These are phyloP conservation scores for Pedinophyceae sp. DNA, from an alignment of 139 green algal genomes.

Conservation along the genomic window DNA sequence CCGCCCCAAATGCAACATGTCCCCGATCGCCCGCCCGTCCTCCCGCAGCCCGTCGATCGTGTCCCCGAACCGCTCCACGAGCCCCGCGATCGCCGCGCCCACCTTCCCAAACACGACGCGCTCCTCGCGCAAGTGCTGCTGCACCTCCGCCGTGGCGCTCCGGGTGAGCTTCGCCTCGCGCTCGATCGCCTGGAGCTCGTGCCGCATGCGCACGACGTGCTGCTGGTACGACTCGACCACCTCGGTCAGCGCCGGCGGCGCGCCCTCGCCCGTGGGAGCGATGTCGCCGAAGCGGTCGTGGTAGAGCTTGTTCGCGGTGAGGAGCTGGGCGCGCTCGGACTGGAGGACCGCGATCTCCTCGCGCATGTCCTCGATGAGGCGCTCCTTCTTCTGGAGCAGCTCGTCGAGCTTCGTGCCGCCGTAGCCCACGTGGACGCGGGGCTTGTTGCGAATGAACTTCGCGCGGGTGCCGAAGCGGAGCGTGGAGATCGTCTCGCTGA, in stretches of 20 bases:
- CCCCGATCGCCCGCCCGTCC: slow-evolving; percentile 1
- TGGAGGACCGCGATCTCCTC: slow-evolving; percentile 1
- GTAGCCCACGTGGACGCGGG: slow-evolving; percentile 14
- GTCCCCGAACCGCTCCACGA: not conserved
- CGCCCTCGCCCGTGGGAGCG: not conserved
- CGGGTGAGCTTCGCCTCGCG: slow-evolving; percentile 2
- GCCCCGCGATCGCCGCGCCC: not conserved
- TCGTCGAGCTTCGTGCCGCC: slow-evolving; percentile 13
- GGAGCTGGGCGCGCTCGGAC: not conserved
- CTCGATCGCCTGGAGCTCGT: slow-evolving; percentile 2
- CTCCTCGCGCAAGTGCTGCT: slow-evolving; percentile 5
- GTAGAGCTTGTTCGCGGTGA: not conserved
- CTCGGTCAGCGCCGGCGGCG: not conserved
- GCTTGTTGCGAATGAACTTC: slow-evolving; percentile 22
- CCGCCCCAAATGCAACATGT: slow-evolving; percentile 6
- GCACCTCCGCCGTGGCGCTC: slow-evolving; percentile 1
- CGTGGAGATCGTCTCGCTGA: slow-evolving; percentile 17
- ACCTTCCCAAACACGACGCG: slow-evolving; percentile 7
- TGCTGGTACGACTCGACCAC: not conserved
- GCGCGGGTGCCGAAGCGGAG: slow-evolving; percentile 16
- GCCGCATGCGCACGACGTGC: not conserved
- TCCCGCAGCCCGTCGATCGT: not conserved
- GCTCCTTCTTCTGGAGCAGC: slow-evolving; percentile 14
- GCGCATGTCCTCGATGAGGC: slow-evolving; percentile 7
- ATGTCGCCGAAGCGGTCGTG: not conserved